Base-by-base conservation (phyloP, 2,329 filamentous ascomycete species). In the Ophiocordyceps camponoti-floridani region DNA sequence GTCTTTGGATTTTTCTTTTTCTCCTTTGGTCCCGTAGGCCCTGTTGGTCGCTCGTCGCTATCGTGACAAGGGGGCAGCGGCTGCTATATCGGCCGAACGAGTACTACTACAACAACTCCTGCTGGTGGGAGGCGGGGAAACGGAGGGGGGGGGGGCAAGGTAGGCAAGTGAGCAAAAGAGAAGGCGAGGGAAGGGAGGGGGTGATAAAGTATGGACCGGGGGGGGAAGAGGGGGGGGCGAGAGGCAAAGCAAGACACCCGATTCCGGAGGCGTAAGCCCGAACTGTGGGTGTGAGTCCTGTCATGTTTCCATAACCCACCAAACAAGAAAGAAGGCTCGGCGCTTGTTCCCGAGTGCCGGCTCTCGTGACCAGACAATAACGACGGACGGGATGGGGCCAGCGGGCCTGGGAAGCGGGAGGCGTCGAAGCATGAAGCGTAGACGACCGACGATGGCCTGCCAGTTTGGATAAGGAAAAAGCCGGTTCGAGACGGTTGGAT, bases 221-320 rank as follows among this genome's bases (percentile, higher is more conserved):
- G 38, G 6, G 42, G 14, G 30, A 7, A 3, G n/a, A 23, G 38
- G 23, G 23, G 27, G 42, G 42, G 38, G 6, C 31, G 14, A 18
- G 7, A 37, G 30, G 16, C 42, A 26, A 43, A 19, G 44, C 28
- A 19, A 46, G 45, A 47, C 44, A 42, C 23, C 33, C 43, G 46
- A 45, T 46, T 44, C 26, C 44, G 42, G 45, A 46, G 42, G 23
- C 23, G 23, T 23, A 41, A 35, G 48, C 47, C 40, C 43, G 43
- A 51, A 47, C 46, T 49, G 35, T 16, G 35, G 35, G 35, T 37
- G 35, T 37, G 14, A 16, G 14, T 16, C 35, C 6, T n/a, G 14
- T 23, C 23, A 37, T 9, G 14, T 16, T 16, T 10, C 35, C 35
- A n/a, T 8, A 37, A 37, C 35, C 35, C n/a, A 37, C 16, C 28